Base-by-base conservation (phyloP, 495 filamentous ascomycete genomes). In the Daldinia childiae region DNA sequence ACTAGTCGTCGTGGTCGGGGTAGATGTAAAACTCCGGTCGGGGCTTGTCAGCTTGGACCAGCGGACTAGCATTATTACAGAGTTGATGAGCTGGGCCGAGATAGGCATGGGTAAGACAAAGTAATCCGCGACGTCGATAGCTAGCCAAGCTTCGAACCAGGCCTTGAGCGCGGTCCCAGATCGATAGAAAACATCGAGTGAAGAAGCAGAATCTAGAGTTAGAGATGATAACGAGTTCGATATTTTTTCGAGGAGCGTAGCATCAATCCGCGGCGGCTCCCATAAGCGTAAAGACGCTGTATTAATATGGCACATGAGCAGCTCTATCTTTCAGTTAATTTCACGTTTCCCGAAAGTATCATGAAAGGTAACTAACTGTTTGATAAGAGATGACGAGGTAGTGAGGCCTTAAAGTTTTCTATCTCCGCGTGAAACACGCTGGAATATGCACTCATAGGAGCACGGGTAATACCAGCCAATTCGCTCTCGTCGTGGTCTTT, bases 81-180 rank as follows among this genome's bases (percentile, higher is more conserved):
- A 77, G 61, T 83, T 77, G n/a, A 82, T 71, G 48, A 84, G 75
- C 60, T 82, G 81, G 7, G 74, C 76, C 15, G 74, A 69, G 17
- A 74, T 62, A 1, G 79, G 75, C 54, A 77, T 77, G 0, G 81
- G 81, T 17, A 82, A 66, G 51, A 75, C 68, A 66, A 77, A 79
- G 73, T 83, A 82, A 51, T 74, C 65, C 11, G 75, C 73, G 19
- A 77, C 71, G 0, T 81, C 80, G 11, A 84, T 70, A 4, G 79
- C 64, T 21, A 81, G 71, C 81, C 81, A 84, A 41, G 61, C 57
- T 27, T 80, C 78, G 68, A 83, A 79, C 81, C 81, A 84, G 6
- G 68, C 39, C 52, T 76, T 76, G 32, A 83, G 72, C 19, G 76
- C 76, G 45, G 68, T 63, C 54, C 67, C 76, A 58, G 72, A 78